Conservation (phyloP, 352 stramenopile genomes). For the Phytopythium aichiense region DNA sequence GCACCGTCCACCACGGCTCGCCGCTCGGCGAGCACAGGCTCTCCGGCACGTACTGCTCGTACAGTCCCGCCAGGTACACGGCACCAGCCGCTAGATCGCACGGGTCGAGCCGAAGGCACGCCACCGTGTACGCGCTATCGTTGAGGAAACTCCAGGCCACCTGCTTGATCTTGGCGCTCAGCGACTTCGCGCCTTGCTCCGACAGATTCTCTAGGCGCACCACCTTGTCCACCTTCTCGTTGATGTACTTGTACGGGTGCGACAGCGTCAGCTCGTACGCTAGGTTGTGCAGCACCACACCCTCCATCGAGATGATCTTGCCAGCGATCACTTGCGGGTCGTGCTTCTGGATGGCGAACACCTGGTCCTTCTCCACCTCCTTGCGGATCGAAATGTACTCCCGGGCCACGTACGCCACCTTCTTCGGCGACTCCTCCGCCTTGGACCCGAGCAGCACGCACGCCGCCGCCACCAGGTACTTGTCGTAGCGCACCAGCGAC, state of each 20-base stretch:
- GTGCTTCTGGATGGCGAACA: constrained; percentile 77
- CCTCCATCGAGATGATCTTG: constrained; percentile 85
- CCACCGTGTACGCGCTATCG: constrained; percentile 81
- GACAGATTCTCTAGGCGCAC: constrained; percentile 57
- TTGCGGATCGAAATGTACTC: constrained; percentile 73
- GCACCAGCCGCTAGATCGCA: constrained; percentile 68
- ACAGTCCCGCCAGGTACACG: constrained; percentile 80
- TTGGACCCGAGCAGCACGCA: constrained; percentile 84
- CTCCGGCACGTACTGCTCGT: constrained; percentile 75
- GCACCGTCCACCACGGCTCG: constrained; percentile 66
- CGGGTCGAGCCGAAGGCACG: constrained; percentile 75
- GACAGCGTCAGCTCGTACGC: constrained; percentile 81
- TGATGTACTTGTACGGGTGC: constrained; percentile 87
- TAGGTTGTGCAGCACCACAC: constrained; percentile 75
- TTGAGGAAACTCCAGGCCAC: constrained; percentile 88
- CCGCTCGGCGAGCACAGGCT: constrained; percentile 48
- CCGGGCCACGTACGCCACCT: constrained; percentile 68
- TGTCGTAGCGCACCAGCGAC: constrained; percentile 82
- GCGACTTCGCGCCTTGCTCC: constrained; percentile 43
- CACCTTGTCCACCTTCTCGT: constrained; percentile 83
- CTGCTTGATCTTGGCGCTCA: constrained; percentile 81
- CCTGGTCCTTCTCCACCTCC: constrained; percentile 66
- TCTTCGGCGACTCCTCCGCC: constrained; percentile 79
- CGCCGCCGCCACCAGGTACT: constrained; percentile 75
- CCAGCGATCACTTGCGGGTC: constrained; percentile 56